Evolutionary conservation across 768 basidiomycete species (phyloP).

Genomic region (Leucosporidium yakuticum): DNA sequence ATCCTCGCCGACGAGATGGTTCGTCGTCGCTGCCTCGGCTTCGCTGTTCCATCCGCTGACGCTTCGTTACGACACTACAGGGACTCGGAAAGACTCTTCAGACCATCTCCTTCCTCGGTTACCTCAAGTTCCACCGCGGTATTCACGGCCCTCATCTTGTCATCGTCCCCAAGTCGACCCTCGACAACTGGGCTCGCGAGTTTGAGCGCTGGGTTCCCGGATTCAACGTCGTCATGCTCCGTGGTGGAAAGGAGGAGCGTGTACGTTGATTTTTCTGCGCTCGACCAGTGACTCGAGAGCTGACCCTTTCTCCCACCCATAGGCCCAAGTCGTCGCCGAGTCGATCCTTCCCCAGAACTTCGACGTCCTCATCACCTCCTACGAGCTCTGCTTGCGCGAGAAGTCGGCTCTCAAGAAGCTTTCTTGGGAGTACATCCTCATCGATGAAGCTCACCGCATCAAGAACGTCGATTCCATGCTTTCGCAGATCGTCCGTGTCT

Average conservation of each 20-base stretch:
- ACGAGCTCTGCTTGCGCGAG: constrained; percentile 95
- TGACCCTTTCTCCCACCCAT: neutral
- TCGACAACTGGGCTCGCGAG: constrained; percentile 95
- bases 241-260: constrained; percentile 85
- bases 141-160: constrained; percentile 81
- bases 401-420: constrained; percentile 88
- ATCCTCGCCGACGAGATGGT: constrained; percentile 97
- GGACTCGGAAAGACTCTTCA: constrained; percentile 97
- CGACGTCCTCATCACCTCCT: constrained; percentile 89
- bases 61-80: constrained; percentile 44
- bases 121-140: constrained; percentile 76
- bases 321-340: constrained; percentile 66
- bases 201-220: constrained; percentile 86
- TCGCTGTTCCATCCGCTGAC: neutral
- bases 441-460: constrained; percentile 98
- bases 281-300: neutral
- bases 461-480: constrained; percentile 97
- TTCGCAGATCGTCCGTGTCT: constrained; percentile 85
- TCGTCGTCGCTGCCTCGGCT: constrained; percentile 33
- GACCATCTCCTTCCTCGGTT: constrained; percentile 93
- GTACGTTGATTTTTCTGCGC: constrained; percentile 40
- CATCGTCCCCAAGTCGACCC: constrained; percentile 96
- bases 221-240: constrained; percentile 70
- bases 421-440: constrained; percentile 93
- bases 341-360: constrained; percentile 80